Percentiles rank a stretch among this genome's conserved stretches.
Conservation (phyloP, 495 filamentous ascomycete species). For the Aspergillus steynii region DNA sequence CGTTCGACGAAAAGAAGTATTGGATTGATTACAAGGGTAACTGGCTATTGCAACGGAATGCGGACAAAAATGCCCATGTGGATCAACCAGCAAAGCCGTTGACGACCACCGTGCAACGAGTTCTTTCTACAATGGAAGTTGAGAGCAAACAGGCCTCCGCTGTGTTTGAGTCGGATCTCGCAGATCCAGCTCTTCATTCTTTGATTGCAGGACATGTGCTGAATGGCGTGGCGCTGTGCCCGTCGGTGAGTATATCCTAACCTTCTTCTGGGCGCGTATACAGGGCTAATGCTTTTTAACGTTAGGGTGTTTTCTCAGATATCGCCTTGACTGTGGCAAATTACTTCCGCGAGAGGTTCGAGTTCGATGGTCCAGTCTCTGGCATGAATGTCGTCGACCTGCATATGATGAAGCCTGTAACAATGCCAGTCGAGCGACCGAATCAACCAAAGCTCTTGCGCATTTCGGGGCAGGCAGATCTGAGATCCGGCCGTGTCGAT, state of each 20-base stretch:
- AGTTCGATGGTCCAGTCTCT: constrained; percentile 42
- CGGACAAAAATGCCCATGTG: not conserved
- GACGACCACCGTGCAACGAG: constrained; percentile 41
- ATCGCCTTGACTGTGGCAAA: constrained; percentile 74
- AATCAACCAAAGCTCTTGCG: constrained; percentile 36
- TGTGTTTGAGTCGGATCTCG: constrained; percentile 64
- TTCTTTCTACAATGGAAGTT: constrained; percentile 51
- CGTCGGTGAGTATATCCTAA: constrained; percentile 40
- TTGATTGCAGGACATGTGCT: constrained; percentile 67
- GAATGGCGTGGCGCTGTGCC: constrained; percentile 58
- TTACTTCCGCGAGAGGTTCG: constrained; percentile 59
- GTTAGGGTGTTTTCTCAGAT: constrained; percentile 59
- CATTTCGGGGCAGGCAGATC: constrained; percentile 33
- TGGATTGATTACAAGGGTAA: constrained; percentile 44
- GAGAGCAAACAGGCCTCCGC: constrained; percentile 53
- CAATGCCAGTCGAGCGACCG: constrained; percentile 51
- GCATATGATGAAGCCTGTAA: constrained; percentile 65
- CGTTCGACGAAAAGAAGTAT: constrained; percentile 40
- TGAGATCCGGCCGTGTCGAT: constrained; percentile 17
- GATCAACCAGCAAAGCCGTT: constrained; percentile 10
- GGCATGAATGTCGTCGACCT: constrained; percentile 62
- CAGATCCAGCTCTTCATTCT: constrained; percentile 54
- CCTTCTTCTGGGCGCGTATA: not conserved
- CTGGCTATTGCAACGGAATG: constrained; percentile 34
- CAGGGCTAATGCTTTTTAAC: constrained; percentile 32